Evolutionary conservation across 345 rosid species (phyloP).

Genomic region (Salix koriyanagi): DNA sequence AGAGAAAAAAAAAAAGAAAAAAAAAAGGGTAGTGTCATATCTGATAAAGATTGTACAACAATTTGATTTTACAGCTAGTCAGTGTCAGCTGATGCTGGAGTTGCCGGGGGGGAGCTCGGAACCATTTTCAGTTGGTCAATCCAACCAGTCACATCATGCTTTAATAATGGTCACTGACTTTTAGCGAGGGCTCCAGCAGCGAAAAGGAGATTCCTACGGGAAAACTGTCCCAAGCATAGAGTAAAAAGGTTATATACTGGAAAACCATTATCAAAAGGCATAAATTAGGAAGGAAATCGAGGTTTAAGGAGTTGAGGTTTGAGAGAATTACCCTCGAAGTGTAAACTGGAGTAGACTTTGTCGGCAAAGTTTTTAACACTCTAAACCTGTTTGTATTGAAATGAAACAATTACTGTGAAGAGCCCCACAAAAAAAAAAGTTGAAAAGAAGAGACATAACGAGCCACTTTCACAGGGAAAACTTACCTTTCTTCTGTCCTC

Average conservation of each 20-base stretch:
- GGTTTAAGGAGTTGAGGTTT: background rate
- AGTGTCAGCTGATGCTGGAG: background rate
- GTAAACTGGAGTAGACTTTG: constrained; percentile 80
- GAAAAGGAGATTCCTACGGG: constrained; percentile 78
- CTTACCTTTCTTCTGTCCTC: constrained; percentile 57
- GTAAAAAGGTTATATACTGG: background rate
- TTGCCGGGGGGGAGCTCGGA: background rate
- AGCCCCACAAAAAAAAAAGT: background rate
- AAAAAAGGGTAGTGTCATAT: background rate
- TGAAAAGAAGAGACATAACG: background rate
- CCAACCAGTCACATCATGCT: background rate
- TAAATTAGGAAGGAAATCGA: background rate
- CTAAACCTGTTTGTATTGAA: constrained; percentile 61
- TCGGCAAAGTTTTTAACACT: constrained; percentile 72
- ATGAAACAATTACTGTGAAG: background rate
- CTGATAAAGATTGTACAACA: background rate
- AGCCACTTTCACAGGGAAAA: background rate
- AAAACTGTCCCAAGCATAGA: constrained; percentile 46
- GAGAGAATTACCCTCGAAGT: constrained; percentile 46
- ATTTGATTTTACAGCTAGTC: background rate
- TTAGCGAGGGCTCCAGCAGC: constrained; percentile 79
- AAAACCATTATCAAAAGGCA: background rate
- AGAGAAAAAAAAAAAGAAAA: no score
- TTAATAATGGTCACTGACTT: constrained; percentile 10
- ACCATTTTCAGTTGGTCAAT: background rate